Percentiles rank a stretch among this genome's conserved stretches.
Evolutionary conservation across 129 eudicot genomes (phyloP).

Genomic region (Dittrichia graveolens): DNA sequence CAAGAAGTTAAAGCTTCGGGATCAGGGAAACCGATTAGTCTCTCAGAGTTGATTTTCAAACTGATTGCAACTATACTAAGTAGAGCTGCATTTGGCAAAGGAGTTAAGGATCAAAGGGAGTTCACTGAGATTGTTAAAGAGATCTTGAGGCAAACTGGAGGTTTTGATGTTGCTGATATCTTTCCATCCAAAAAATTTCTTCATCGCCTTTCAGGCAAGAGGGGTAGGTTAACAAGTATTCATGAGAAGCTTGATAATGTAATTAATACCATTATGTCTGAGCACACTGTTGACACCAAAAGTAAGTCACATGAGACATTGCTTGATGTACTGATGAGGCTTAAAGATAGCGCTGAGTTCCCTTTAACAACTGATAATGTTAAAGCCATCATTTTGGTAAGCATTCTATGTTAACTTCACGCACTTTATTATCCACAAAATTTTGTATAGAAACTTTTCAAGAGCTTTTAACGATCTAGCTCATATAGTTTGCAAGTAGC

Average conservation of each 20-base stretch:
- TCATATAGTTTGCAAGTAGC: too few species aligned
- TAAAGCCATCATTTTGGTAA: constrained; percentile 41
- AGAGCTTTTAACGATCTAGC: too few species aligned
- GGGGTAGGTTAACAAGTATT: constrained; percentile 19
- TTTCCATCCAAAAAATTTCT: constrained; percentile 39
- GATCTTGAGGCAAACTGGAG: constrained; percentile 31
- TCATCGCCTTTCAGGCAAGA: constrained; percentile 32
- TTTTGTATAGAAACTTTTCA: too few species aligned
- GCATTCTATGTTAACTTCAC: neutral
- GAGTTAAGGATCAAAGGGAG: constrained; percentile 25
- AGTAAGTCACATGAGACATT: constrained; percentile 29
- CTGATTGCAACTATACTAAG: constrained; percentile 23
- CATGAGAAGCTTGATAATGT: constrained; percentile 34
- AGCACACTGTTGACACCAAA: constrained; percentile 7
- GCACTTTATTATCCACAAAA: too few species aligned
- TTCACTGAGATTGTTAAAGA: constrained; percentile 32
- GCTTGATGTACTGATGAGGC: constrained; percentile 36
- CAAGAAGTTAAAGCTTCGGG: constrained; percentile 23
- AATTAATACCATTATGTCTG: constrained; percentile 29
- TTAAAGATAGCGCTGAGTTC: constrained; percentile 30
- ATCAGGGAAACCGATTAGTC: constrained; percentile 27
- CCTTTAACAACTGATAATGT: constrained; percentile 39
- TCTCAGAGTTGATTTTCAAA: constrained; percentile 22
- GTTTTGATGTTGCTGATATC: constrained; percentile 35
- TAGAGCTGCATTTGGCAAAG: constrained; percentile 38